These are phyloP conservation scores for Magnusiomyces clavatus DNA, from an alignment of 1,139 yeast species.

Conservation along the genomic window DNA sequence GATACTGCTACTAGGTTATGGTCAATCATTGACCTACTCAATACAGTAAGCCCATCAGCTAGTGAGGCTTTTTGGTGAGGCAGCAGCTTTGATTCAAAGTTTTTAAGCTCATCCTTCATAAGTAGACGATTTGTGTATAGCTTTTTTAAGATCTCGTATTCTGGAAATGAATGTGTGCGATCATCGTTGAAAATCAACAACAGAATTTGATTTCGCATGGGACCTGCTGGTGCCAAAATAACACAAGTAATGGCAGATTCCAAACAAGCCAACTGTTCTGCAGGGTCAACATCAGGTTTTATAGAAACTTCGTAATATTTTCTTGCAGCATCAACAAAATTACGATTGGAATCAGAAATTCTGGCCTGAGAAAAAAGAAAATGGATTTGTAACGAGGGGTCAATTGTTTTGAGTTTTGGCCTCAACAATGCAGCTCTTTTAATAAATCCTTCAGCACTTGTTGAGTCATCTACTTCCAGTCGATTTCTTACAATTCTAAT, in stretches of 20 bases:
- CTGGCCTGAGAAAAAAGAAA: constrained; percentile 32
- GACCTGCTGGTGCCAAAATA: constrained; percentile 33
- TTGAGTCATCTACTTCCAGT: constrained; percentile 30
- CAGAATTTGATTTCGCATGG: constrained; percentile 28
- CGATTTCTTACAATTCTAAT: constrained; percentile 29
- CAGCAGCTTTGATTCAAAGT: constrained; percentile 22
- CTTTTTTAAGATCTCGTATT: constrained; percentile 25
- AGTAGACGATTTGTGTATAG: constrained; percentile 27
- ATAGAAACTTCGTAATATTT: constrained; percentile 30
- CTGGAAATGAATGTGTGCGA: constrained; percentile 21
- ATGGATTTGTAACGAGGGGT: constrained; percentile 21
- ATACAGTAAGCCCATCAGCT: constrained; percentile 29
- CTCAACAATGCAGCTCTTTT: constrained; percentile 27
- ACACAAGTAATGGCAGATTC: constrained; percentile 30
- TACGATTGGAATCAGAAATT: constrained; percentile 27
- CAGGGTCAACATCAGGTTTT: constrained; percentile 24
- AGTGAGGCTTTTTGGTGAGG: constrained; percentile 26
- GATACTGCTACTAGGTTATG: constrained; percentile 33
- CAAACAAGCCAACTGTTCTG: constrained; percentile 27
- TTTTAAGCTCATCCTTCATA: constrained; percentile 24
- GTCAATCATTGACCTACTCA: constrained; percentile 30
- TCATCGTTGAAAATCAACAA: constrained; percentile 29
- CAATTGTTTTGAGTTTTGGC: constrained; percentile 15
- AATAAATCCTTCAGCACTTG: constrained; percentile 28
- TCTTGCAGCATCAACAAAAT: constrained; percentile 30